Percentiles rank a stretch among this genome's conserved stretches.
Conservation (phyloP, 164 flowering plant species). For the Magnolia kwangsiensis region DNA sequence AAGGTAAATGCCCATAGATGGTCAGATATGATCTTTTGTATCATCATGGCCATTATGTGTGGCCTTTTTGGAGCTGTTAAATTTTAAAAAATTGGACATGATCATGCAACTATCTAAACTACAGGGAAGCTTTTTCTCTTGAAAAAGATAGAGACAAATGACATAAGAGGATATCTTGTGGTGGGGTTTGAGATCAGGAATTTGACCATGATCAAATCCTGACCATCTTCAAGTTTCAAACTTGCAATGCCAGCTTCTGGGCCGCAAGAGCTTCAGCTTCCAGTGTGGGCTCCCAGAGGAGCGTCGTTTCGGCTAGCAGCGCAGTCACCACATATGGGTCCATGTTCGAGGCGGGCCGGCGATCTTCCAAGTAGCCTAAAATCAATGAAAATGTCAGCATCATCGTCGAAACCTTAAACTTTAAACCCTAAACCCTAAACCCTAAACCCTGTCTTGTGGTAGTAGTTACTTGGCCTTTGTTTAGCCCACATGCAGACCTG, state of each 20-base stretch:
- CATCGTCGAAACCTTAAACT: not conserved
- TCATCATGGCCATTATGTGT: not conserved
- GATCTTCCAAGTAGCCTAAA: slow-evolving; percentile 90
- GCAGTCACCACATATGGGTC: slow-evolving; percentile 89
- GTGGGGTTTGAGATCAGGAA: slow-evolving; percentile 1
- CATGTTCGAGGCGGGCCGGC: slow-evolving; percentile 99
- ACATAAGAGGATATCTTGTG: not conserved
- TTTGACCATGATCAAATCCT: not conserved
- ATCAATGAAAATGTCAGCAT: not conserved
- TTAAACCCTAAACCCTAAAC: too few species aligned
- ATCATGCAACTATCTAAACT: slow-evolving; percentile 7
- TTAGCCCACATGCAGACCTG: too few species aligned
- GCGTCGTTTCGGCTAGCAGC: slow-evolving; percentile 78
- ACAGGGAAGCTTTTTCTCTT: slow-evolving; percentile 16
- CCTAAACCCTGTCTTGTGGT: too few species aligned
- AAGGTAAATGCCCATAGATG: not conserved
- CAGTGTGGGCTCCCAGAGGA: slow-evolving; percentile 87
- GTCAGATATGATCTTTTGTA: not conserved
- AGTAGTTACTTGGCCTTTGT: too few species aligned
- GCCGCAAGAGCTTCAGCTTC: slow-evolving; percentile 97
- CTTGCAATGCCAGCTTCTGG: slow-evolving; percentile 73
- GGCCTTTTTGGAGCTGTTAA: slow-evolving; percentile 8
- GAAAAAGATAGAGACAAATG: not conserved
- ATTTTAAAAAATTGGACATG: slow-evolving; percentile 5
- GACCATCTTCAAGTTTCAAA: slow-evolving; percentile 23